Evolutionary conservation across 345 rosid species (phyloP), one percentile per base, ranked within the genome.

Genomic region (Clausena lansium): DNA sequence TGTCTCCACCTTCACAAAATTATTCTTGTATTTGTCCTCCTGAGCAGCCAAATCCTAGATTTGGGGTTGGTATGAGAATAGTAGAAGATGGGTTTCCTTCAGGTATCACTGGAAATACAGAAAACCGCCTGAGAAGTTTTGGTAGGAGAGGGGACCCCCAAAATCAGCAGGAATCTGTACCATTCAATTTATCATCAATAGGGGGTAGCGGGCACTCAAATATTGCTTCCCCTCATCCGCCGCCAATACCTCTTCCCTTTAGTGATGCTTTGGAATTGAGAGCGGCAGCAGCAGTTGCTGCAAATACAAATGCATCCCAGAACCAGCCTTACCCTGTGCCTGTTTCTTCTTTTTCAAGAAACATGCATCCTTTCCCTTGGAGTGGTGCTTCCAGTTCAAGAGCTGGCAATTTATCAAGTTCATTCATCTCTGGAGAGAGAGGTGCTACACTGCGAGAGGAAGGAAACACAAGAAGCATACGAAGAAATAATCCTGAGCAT

Each of bases 401-500:
- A 81, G 81, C 78, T 28, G 84, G 86, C 73, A 87, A 71, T 77
- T 54, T 86, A 74, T 79, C 91, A 8, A 85, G 77, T 80, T 83
- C 89, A 47, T 57, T 79, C 28, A 63, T 79, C 33, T 70, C 84
- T 79, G 85, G 85, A 67, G 94, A 85, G 76, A 84, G 85, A 70
- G 85, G 82, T 82, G 80, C 85, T 70, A 81, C 83, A 24, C 78
- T 79, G 74, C 84, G 78, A 62, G 93, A 82, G 65, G 97, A 88
- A 76, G 79, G 75, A 58, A 82, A 82, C 78, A 71, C 76, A 79
- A 84, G 95, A 87, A 81, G 73, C 85, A 70, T 84, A 38, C 81
- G 81, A 4, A 92, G 92, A 86, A 88, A 81, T 75, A 85, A 77
- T 74, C 67, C 78, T 6, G 95, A 91, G 38, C 87, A 87, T 81